Evolutionary conservation across 768 basidiomycete species (phyloP).

Genomic region (Gymnopilus junonius): DNA sequence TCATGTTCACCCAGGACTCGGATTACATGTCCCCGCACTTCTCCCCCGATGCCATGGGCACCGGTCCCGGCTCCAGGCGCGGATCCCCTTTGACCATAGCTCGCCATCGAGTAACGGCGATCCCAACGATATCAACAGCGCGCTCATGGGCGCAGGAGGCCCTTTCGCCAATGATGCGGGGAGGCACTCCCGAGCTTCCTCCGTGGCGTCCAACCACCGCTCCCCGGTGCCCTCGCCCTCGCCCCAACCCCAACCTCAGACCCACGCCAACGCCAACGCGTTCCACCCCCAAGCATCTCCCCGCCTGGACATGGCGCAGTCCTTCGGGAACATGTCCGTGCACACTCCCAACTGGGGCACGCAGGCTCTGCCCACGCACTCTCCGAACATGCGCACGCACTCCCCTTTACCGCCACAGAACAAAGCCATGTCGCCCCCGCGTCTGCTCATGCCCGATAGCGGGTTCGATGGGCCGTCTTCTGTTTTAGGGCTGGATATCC

Average conservation of each 20-base stretch:
- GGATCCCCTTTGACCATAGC: slow-evolving; percentile 59
- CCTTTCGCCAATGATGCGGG: background rate
- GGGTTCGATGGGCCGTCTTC: background rate
- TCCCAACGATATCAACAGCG: slow-evolving; percentile 43
- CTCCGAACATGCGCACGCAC: slow-evolving; percentile 6
- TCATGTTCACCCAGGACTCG: slow-evolving; percentile 59
- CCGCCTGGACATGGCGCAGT: slow-evolving; percentile 39
- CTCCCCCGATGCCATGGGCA: slow-evolving; percentile 9
- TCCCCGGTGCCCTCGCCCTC: slow-evolving; percentile 31
- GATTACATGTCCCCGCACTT: slow-evolving; percentile 36
- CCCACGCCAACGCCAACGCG: too few species aligned
- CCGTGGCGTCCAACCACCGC: slow-evolving; percentile 60
- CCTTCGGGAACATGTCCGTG: slow-evolving; percentile 67
- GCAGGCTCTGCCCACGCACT: slow-evolving; percentile 45
- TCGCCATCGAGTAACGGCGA: slow-evolving; percentile 65
- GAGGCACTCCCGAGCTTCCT: slow-evolving; percentile 66
- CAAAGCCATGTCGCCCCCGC: slow-evolving; percentile 68
- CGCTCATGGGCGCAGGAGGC: background rate
- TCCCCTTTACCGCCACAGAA: slow-evolving; percentile 33
- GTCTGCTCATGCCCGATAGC: slow-evolving; percentile 57
- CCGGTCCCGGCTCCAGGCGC: slow-evolving; percentile 9
- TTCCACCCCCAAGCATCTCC: too few species aligned
- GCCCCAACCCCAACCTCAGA: slow-evolving; percentile 33
- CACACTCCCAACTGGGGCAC: slow-evolving; percentile 64
- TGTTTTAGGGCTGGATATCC: background rate